Evolutionary conservation across 768 basidiomycete species (phyloP).

Genomic region (Leccinum imitatum): DNA sequence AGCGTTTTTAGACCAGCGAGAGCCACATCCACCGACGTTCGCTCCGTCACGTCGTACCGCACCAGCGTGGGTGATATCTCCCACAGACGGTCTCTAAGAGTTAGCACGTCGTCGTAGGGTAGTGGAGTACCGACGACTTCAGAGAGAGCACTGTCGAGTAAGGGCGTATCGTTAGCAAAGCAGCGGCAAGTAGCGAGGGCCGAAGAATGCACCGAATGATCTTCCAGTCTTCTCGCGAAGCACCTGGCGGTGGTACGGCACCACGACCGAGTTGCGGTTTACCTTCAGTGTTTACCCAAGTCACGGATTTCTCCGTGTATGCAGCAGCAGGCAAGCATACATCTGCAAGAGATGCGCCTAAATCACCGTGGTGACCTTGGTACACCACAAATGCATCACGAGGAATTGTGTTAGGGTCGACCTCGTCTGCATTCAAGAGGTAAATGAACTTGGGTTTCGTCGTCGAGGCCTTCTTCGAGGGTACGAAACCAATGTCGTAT

Average conservation of each 20-base stretch:
- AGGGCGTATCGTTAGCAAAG: background rate
- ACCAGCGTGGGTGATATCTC: conserved; percentile 90
- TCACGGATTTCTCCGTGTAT: conserved; percentile 88
- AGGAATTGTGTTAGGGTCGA: conserved; percentile 86
- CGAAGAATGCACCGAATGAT: conserved; percentile 68
- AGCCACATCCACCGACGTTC: conserved; percentile 70
- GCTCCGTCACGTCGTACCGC: conserved; percentile 80
- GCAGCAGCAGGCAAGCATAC: conserved; percentile 91
- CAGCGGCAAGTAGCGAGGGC: background rate
- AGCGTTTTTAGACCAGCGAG: conserved; percentile 66
- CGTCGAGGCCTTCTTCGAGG: conserved; percentile 72
- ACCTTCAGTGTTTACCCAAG: conserved; percentile 98
- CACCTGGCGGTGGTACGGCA: conserved; percentile 93
- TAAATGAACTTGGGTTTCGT: conserved; percentile 93
- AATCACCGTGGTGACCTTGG: conserved; percentile 97
- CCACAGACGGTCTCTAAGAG: conserved; percentile 92
- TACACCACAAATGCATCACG: conserved; percentile 95
- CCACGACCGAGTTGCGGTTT: conserved; percentile 86
- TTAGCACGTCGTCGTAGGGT: conserved; percentile 86
- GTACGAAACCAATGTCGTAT: conserved; percentile 92
- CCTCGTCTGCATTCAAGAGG: conserved; percentile 93
- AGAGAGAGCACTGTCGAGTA: conserved; percentile 67
- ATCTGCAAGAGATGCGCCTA: conserved; percentile 96
- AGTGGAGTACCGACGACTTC: conserved; percentile 80
- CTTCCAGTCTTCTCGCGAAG: conserved; percentile 96